Evolutionary conservation across 768 basidiomycete species (phyloP).

Genomic region (Chalciporus pseudorubinellus): DNA sequence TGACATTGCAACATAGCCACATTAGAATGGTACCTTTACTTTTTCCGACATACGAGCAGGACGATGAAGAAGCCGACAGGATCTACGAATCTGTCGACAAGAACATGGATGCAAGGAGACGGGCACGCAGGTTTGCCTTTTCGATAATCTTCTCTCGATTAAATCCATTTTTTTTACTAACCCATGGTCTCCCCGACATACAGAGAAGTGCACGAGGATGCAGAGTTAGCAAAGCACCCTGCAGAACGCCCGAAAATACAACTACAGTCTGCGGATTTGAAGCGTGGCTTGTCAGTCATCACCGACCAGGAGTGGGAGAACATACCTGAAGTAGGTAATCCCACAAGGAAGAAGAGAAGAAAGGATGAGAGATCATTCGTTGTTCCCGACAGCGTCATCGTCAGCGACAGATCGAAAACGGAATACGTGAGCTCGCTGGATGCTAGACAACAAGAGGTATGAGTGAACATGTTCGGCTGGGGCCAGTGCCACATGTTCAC

Average conservation of each 20-base stretch:
- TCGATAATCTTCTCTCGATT: conserved; percentile 37
- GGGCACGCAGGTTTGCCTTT: conserved; percentile 64
- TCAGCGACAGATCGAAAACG: conserved; percentile 73
- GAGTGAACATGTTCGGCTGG: no score
- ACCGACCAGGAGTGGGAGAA: conserved; percentile 93
- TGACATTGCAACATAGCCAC: no score
- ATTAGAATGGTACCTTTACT: no score
- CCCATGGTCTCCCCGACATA: not conserved
- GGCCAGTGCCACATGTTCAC: not conserved
- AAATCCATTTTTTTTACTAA: not conserved
- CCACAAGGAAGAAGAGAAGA: conserved; percentile 87
- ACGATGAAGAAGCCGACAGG: no score
- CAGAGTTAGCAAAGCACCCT: conserved; percentile 71
- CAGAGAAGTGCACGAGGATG: conserved; percentile 76
- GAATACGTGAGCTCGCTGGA: conserved; percentile 81
- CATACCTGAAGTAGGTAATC: conserved; percentile 94
- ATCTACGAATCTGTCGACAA: no score
- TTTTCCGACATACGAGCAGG: no score
- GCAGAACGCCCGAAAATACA: conserved; percentile 93
- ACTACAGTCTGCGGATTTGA: conserved; percentile 93
- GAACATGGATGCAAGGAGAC: conserved; percentile 68
- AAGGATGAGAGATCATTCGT: conserved; percentile 84
- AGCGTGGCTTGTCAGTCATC: conserved; percentile 81
- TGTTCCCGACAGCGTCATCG: conserved; percentile 90
- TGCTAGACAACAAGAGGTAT: conserved; percentile 69